phyloP scores from a whole-genome alignment of 192 early-diverging fungal genomes.

The Mortierella claussenii region DNA sequence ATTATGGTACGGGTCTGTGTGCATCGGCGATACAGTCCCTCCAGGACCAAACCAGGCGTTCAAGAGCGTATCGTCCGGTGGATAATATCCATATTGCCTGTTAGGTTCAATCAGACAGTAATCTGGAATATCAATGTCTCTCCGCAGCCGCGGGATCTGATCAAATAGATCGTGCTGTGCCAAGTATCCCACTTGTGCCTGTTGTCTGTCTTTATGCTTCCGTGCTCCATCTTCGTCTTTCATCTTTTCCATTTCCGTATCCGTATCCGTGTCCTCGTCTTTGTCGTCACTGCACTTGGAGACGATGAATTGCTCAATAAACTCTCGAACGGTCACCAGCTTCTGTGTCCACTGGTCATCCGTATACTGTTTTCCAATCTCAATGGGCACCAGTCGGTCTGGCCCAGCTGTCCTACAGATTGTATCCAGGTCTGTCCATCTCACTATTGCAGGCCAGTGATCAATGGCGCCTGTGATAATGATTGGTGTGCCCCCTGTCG shows the following conservation, averaged over 20 bases:
- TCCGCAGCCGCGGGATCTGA: constrained; percentile 74
- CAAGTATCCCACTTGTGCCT: constrained; percentile 67
- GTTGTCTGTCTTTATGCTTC: background rate
- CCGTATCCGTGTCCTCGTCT: background rate
- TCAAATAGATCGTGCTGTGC: constrained; percentile 89
- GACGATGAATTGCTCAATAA: constrained; percentile 63
- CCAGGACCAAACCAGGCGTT: constrained; percentile 88
- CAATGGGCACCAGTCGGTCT: constrained; percentile 83
- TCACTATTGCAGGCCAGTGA: constrained; percentile 75
- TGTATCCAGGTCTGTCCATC: constrained; percentile 73
- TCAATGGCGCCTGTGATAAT: constrained; percentile 63
- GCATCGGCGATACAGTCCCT: constrained; percentile 86
- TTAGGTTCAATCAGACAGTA: constrained; percentile 71
- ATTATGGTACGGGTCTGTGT: constrained; percentile 85
- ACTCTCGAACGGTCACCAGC: constrained; percentile 77
- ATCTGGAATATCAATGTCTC: constrained; percentile 82
- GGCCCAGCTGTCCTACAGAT: constrained; percentile 65
- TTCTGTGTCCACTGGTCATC: constrained; percentile 80
- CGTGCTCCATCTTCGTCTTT: background rate
- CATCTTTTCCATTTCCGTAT: background rate
- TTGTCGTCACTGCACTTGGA: background rate
- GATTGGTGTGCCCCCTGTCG: constrained; percentile 51
- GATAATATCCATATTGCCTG: constrained; percentile 37
- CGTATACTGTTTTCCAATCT: constrained; percentile 83
- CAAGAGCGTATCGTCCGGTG: constrained; percentile 59